Percentiles rank a stretch among this genome's conserved stretches.
Evolutionary conservation across 306 rosid genomes (phyloP).

Genomic region (Dryas octopetala): DNA sequence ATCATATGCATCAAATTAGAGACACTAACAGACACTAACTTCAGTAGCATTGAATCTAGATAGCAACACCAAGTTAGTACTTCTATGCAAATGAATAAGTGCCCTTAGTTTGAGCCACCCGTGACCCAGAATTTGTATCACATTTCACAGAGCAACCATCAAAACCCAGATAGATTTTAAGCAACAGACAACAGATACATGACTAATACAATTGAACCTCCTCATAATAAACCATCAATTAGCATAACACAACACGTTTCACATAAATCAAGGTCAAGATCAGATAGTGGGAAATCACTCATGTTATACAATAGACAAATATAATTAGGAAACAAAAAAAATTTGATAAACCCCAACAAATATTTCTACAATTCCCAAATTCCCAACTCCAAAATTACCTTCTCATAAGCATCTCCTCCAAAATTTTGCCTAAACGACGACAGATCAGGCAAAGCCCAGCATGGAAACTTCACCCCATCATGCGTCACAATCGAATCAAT

Average conservation of each 20-base stretch:
- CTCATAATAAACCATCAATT: neutral
- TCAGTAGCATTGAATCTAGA: neutral
- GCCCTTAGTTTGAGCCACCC: no score
- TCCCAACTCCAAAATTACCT: conserved; percentile 35
- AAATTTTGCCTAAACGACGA: conserved; percentile 49
- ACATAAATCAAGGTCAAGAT: neutral
- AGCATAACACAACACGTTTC: neutral
- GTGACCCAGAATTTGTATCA: no score
- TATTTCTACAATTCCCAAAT: neutral
- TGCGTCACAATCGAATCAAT: conserved; percentile 74
- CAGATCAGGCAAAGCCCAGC: conserved; percentile 84
- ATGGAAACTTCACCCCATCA: conserved; percentile 76
- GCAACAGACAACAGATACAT: neutral
- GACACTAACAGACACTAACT: neutral
- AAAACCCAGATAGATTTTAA: neutral
- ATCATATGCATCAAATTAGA: neutral
- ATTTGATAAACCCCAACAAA: neutral
- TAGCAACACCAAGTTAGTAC: neutral
- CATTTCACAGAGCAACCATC: neutral
- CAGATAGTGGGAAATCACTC: neutral
- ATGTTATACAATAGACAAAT: neutral
- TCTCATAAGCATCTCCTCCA: conserved; percentile 66
- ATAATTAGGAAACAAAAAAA: neutral
- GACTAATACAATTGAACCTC: neutral
- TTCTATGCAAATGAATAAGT: neutral